These are phyloP conservation scores for Coemansia sp. DNA, from an alignment of 192 early-diverging fungal species.

Conservation along the genomic window DNA sequence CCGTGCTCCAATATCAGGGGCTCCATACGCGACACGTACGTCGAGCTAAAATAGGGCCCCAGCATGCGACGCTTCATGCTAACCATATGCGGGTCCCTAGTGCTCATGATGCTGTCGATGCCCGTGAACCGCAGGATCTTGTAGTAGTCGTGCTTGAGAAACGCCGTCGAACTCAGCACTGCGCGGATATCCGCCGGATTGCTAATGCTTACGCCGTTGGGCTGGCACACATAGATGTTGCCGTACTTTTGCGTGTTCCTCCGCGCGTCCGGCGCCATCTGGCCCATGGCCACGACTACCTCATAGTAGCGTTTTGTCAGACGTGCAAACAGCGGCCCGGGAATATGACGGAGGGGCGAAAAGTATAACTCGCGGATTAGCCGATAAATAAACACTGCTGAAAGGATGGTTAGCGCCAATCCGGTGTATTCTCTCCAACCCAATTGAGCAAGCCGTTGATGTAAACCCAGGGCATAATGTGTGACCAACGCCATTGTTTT, in stretches of 20 bases:
- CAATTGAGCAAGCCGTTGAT: background rate
- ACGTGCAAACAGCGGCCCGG: conserved; percentile 8
- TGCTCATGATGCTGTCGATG: conserved; percentile 14
- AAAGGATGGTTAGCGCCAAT: background rate
- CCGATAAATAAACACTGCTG: background rate
- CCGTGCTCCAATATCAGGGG: conserved; percentile 23
- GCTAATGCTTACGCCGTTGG: conserved; percentile 15
- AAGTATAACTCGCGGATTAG: background rate
- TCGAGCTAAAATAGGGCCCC: conserved; percentile 19
- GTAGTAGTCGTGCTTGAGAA: conserved; percentile 29
- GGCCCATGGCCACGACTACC: background rate
- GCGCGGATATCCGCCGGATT: conserved; percentile 23
- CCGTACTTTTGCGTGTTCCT: background rate
- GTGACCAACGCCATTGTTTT: background rate
- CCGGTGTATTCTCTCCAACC: background rate
- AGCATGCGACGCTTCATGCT: conserved; percentile 24
- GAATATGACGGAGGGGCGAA: conserved; percentile 16
- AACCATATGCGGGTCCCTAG: background rate
- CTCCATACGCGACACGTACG: conserved; percentile 25
- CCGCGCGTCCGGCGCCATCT: conserved; percentile 6
- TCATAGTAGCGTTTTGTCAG: conserved; percentile 7
- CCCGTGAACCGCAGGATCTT: conserved; percentile 15
- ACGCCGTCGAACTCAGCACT: conserved; percentile 17
- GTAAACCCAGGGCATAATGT: background rate
- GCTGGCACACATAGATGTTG: conserved; percentile 25